A percentile compares a stretch with the other conserved stretches of the same genome.
Conservation (phyloP, 352 stramenopile species). For the Globisporangium cederbergense region DNA sequence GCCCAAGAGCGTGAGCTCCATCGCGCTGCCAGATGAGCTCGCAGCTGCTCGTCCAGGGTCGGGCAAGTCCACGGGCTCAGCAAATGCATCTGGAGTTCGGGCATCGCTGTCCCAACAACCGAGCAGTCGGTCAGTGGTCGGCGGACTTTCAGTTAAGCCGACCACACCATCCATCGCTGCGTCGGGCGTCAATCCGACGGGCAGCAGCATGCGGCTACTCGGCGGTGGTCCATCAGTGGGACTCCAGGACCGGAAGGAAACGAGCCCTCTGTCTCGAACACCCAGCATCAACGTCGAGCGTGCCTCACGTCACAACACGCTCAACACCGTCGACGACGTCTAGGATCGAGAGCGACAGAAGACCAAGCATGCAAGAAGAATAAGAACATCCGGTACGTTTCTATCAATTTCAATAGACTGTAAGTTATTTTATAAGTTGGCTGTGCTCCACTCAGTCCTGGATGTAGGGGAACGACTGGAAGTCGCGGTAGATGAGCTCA, state of each 20-base stretch:
- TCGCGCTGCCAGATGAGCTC: conserved; percentile 4
- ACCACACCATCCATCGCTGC: neutral
- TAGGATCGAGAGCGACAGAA: neutral
- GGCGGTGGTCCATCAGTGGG: too few species aligned
- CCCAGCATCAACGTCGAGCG: conserved; percentile 3
- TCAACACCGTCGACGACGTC: conserved; percentile 11
- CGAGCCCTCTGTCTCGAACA: neutral
- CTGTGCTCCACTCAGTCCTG: conserved; percentile 39
- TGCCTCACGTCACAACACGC: conserved; percentile 6
- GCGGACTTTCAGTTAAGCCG: neutral
- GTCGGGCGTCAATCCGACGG: neutral
- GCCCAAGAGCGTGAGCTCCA: conserved; percentile 18
- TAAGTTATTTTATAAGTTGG: conserved; percentile 7
- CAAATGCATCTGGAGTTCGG: neutral
- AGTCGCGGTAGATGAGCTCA: conserved; percentile 62
- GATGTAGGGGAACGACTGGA: conserved; percentile 67
- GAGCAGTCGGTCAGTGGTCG: conserved; percentile 3
- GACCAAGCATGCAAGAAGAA: too few species aligned
- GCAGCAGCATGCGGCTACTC: neutral
- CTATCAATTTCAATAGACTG: neutral
- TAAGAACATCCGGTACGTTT: neutral
- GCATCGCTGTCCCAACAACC: conserved; percentile 15
- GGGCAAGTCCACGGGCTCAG: neutral
- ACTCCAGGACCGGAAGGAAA: conserved; percentile 4
- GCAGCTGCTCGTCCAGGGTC: neutral